phyloP scores from a whole-genome alignment of 345 rosid species.

The Schrenkiella parvula region DNA sequence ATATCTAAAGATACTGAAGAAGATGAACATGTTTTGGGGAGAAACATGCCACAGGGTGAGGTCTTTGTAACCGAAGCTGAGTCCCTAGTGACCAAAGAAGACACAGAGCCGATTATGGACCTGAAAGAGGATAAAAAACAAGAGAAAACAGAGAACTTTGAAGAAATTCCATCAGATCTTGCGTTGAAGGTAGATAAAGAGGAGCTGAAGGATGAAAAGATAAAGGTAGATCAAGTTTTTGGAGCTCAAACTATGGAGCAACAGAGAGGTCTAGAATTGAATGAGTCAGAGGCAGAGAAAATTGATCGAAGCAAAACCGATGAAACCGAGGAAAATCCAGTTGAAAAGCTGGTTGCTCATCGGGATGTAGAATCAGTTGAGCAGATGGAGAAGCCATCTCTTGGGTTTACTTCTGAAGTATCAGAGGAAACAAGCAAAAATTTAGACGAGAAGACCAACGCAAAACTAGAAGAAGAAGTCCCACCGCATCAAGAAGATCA shows the following conservation, averaged over 20 bases:
- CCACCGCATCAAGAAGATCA: not conserved
- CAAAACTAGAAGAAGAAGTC: conserved; percentile 8
- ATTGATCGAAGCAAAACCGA: conserved; percentile 5
- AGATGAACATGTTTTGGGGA: not conserved
- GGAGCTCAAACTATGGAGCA: not conserved
- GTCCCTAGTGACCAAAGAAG: not conserved
- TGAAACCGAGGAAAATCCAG: not conserved
- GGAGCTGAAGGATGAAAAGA: not conserved
- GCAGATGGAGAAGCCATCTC: not conserved
- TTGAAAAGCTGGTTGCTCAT: not conserved
- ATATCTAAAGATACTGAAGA: not conserved
- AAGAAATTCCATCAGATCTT: conserved; percentile 7
- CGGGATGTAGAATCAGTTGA: conserved; percentile 7
- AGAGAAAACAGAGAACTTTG: conserved; percentile 14
- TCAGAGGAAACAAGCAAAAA: conserved; percentile 23
- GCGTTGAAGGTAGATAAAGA: conserved; percentile 11
- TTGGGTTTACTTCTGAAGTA: conserved; percentile 22
- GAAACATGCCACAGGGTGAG: not conserved
- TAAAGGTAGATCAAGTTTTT: not conserved
- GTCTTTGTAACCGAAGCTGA: not conserved
- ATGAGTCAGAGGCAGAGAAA: not conserved
- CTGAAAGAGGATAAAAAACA: not conserved
- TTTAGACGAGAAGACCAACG: not conserved
- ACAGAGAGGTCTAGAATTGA: not conserved
- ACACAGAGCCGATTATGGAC: not conserved